phyloP scores from a whole-genome alignment of 139 green algal genomes.

The Chara braunii region DNA sequence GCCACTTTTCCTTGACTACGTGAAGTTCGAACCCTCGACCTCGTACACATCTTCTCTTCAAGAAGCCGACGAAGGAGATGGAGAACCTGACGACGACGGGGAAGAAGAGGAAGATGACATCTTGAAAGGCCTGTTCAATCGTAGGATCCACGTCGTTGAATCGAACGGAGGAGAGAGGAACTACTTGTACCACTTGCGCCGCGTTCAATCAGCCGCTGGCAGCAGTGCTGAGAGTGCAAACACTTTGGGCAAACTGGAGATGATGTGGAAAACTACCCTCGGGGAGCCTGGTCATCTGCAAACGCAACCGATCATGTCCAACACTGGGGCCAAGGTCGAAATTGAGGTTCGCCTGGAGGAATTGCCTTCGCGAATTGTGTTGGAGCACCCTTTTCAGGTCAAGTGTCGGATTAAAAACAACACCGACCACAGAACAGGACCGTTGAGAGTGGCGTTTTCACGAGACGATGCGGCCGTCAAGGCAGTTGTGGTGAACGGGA shows the following conservation, averaged over 20 bases:
- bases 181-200: constrained; percentile 43
- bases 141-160: constrained; percentile 11
- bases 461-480: constrained; percentile 1
- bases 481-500: constrained; percentile 18
- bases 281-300: constrained; percentile 53
- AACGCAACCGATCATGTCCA: constrained; percentile 53
- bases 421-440: constrained; percentile 6
- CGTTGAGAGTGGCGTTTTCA: constrained; percentile 2
- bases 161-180: constrained; percentile 24
- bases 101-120: constrained; percentile 1
- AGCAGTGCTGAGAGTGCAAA: constrained; percentile 9
- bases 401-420: constrained; percentile 16
- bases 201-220: not conserved
- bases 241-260: constrained; percentile 52
- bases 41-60: constrained; percentile 1
- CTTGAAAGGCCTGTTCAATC: constrained; percentile 29
- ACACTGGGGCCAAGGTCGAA: constrained; percentile 10
- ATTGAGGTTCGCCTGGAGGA: constrained; percentile 26
- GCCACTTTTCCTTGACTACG: constrained; percentile 56
- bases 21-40: constrained; percentile 51
- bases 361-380: constrained; percentile 10
- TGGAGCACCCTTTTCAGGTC: constrained; percentile 37
- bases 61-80: not conserved
- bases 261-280: constrained; percentile 49
- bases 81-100: not conserved